Percentiles rank a stretch among this genome's conserved stretches.
These are phyloP conservation scores for Hypoxylon sp. DNA, from an alignment of 2,329 filamentous ascomycete genomes.

Conservation along the genomic window DNA sequence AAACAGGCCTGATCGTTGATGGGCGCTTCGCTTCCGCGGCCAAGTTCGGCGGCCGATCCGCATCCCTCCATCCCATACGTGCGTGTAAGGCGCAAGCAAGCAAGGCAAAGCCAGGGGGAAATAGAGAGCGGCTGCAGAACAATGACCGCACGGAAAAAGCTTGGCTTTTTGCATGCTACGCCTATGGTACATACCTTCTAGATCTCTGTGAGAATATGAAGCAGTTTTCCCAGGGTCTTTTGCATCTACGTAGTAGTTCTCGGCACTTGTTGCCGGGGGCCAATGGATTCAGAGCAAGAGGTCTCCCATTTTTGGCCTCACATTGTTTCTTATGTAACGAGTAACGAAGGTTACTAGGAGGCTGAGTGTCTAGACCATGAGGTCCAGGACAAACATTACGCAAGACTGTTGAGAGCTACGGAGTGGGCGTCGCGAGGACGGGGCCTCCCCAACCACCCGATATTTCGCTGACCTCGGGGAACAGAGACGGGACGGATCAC, in stretches of 20 bases:
- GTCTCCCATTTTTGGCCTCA: neutral
- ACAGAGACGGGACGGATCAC: constrained; percentile 32
- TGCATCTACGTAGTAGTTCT: constrained; percentile 21
- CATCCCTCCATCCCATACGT: constrained; percentile 17
- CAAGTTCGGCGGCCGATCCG: constrained; percentile 18
- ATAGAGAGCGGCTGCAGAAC: constrained; percentile 28
- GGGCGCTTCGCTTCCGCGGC: constrained; percentile 35
- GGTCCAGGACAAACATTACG: constrained; percentile 21
- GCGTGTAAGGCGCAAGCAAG: constrained; percentile 7
- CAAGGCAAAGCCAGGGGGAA: constrained; percentile 5
- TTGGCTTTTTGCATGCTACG: constrained; percentile 15
- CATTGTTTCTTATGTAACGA: constrained; percentile 3
- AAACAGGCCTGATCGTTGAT: constrained; percentile 32
- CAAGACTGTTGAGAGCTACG: constrained; percentile 1
- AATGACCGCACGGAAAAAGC: constrained; percentile 37
- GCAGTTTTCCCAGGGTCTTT: constrained; percentile 12
- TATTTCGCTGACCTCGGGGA: constrained; percentile 21
- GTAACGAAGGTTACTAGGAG: constrained; percentile 11
- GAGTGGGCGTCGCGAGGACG: constrained; percentile 16
- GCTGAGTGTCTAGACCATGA: constrained; percentile 3
- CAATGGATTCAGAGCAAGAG: constrained; percentile 20
- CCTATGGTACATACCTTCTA: neutral
- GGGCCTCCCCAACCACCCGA: constrained; percentile 40
- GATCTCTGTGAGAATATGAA: neutral
- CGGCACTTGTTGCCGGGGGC: constrained; percentile 27